Evolutionary conservation across 2,329 filamentous ascomycete genomes (phyloP).

Genomic region (Neurospora sp.): DNA sequence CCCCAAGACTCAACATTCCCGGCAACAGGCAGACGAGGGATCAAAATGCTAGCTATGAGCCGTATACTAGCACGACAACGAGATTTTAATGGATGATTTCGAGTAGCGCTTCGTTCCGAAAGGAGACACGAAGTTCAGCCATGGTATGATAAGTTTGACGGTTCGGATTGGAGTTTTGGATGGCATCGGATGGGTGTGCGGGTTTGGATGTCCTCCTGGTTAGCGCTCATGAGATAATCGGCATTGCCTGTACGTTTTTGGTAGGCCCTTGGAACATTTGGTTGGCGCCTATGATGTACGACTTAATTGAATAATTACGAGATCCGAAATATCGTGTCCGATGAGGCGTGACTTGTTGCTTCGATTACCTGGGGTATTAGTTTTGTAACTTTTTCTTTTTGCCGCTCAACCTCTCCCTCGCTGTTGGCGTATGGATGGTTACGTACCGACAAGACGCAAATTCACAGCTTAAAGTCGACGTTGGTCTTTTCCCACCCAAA

Average conservation of each 20-base stretch:
- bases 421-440: not conserved
- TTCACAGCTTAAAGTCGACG: slow-evolving; percentile 65
- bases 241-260: not conserved
- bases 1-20: not conserved
- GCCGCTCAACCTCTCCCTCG: not conserved
- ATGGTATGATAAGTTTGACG: not conserved
- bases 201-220: not conserved
- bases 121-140: not conserved
- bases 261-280: not conserved
- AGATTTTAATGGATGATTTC: not conserved
- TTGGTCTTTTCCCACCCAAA: slow-evolving; percentile 63
- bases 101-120: not conserved
- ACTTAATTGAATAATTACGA: not conserved
- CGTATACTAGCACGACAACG: slow-evolving; percentile 9
- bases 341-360: not conserved
- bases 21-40: slow-evolving; percentile 19
- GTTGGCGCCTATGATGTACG: not conserved
- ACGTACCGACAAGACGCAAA: not conserved
- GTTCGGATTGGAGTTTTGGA: not conserved
- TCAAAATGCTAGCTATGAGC: slow-evolving; percentile 19
- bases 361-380: not conserved
- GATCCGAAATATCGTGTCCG: not conserved
- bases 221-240: not conserved
- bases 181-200: not conserved
- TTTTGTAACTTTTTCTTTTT: not conserved